Evolutionary conservation across 2,329 filamentous ascomycete species (phyloP).

Genomic region (Fusarium gaditjirri): DNA sequence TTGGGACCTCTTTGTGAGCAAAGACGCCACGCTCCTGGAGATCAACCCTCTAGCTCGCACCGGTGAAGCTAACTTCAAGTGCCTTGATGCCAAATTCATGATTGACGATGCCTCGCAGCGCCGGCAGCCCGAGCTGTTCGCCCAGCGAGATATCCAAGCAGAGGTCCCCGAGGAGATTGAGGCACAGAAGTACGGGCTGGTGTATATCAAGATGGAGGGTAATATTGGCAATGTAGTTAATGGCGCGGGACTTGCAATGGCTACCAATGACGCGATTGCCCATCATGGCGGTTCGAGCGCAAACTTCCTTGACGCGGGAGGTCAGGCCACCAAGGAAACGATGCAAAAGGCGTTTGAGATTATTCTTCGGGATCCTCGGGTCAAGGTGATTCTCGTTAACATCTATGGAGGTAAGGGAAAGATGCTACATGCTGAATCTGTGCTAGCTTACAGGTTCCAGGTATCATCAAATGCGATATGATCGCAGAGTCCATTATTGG

Average conservation of each 20-base stretch:
- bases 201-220: constrained; percentile 11
- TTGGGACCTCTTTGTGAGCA: background rate
- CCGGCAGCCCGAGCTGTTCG: background rate
- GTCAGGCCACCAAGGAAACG: background rate
- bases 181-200: background rate
- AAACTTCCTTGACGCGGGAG: constrained; percentile 2
- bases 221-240: constrained; percentile 7
- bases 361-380: background rate
- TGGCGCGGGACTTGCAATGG: constrained; percentile 4
- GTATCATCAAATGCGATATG: constrained; percentile 1
- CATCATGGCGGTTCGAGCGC: background rate
- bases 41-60: background rate
- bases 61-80: background rate
- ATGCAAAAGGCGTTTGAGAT: constrained; percentile 18
- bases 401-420: background rate
- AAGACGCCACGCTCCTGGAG: background rate
- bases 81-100: background rate
- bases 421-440: fast-evolving
- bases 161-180: background rate
- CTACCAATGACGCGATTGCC: constrained; percentile 6
- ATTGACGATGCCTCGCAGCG: background rate
- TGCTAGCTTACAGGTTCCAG: background rate
- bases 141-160: background rate
- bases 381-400: constrained; percentile 3
- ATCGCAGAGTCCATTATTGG: background rate